These are phyloP conservation scores for Elsinoe batatas DNA, from an alignment of 2,329 filamentous ascomycete genomes.

Conservation along the genomic window DNA sequence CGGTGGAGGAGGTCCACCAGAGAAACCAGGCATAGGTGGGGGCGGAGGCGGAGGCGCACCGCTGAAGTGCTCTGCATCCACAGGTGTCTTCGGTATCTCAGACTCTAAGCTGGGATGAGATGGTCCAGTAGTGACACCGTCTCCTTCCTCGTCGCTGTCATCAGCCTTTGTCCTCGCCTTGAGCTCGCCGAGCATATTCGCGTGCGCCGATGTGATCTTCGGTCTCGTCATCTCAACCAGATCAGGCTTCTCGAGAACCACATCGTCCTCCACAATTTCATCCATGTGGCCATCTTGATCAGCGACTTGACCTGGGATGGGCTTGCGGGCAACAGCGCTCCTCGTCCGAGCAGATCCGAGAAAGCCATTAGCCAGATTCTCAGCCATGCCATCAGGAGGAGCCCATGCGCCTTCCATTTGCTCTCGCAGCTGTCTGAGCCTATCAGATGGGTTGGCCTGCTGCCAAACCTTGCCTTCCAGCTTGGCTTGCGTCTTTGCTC, in stretches of 20 bases:
- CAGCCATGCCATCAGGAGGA: slow-evolving; percentile 32
- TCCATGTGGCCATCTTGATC: slow-evolving; percentile 31
- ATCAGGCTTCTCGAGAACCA: slow-evolving; percentile 67
- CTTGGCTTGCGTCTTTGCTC: slow-evolving; percentile 96
- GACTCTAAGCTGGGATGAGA: slow-evolving; percentile 67
- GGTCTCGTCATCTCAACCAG: slow-evolving; percentile 72
- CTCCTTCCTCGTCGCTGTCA: slow-evolving; percentile 62
- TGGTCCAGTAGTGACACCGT: slow-evolving; percentile 62
- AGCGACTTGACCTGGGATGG: slow-evolving; percentile 27
- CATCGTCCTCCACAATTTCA: slow-evolving; percentile 49
- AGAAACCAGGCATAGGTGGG: slow-evolving; percentile 36
- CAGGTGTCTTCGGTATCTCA: slow-evolving; percentile 56
- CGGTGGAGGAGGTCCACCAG: slow-evolving; percentile 31
- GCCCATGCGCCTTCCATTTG: slow-evolving; percentile 67
- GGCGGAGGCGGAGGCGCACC: slow-evolving; percentile 29
- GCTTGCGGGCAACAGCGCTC: slow-evolving; percentile 31
- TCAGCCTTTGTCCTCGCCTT: slow-evolving; percentile 66
- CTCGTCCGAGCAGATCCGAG: slow-evolving; percentile 26
- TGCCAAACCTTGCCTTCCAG: slow-evolving; percentile 91
- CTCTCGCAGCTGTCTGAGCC: slow-evolving; percentile 81
- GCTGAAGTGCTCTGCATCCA: slow-evolving; percentile 44
- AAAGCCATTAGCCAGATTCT: slow-evolving; percentile 30
- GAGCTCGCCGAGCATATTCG: slow-evolving; percentile 47
- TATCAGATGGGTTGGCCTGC: slow-evolving; percentile 73
- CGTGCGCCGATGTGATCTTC: slow-evolving; percentile 42